A percentile compares a stretch with the other conserved stretches of the same genome.
Evolutionary conservation across 768 basidiomycete species (phyloP).

Genomic region (Tulasnella sp.): DNA sequence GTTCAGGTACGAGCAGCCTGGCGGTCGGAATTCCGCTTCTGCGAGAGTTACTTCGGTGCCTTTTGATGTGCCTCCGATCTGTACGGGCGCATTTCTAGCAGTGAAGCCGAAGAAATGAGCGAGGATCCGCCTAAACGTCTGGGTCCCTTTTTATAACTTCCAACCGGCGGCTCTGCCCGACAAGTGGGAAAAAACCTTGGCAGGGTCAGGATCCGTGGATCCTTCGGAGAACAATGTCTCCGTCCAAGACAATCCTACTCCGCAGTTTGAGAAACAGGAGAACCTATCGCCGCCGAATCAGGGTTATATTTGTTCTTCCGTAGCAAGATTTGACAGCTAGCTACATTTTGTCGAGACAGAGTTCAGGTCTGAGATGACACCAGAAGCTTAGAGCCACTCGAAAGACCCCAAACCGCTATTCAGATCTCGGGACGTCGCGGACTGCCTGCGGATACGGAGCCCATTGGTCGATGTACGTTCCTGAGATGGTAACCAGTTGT

Average conservation of each 20-base stretch:
- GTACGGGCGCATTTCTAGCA: neutral
- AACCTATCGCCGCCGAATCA: neutral
- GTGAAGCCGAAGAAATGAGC: neutral
- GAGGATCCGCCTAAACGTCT: neutral
- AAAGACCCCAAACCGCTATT: neutral
- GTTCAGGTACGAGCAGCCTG: neutral
- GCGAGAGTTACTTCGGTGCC: neutral
- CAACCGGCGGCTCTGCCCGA: neutral
- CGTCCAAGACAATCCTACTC: neutral
- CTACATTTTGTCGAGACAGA: neutral
- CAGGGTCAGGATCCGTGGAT: neutral
- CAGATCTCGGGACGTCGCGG: neutral
- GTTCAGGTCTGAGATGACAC: neutral
- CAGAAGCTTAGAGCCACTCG: neutral
- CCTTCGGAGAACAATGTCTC: neutral
- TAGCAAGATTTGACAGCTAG: neutral
- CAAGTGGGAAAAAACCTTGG: neutral
- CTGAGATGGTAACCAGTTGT: no score
- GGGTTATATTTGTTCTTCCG: neutral
- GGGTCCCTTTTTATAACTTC: neutral
- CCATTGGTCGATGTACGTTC: neutral
- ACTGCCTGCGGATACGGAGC: neutral
- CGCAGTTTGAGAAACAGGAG: neutral
- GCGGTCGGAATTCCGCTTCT: neutral
- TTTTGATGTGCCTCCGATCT: neutral